Conservation (phyloP, 768 basidiomycete genomes). For the Boletus edulis region DNA sequence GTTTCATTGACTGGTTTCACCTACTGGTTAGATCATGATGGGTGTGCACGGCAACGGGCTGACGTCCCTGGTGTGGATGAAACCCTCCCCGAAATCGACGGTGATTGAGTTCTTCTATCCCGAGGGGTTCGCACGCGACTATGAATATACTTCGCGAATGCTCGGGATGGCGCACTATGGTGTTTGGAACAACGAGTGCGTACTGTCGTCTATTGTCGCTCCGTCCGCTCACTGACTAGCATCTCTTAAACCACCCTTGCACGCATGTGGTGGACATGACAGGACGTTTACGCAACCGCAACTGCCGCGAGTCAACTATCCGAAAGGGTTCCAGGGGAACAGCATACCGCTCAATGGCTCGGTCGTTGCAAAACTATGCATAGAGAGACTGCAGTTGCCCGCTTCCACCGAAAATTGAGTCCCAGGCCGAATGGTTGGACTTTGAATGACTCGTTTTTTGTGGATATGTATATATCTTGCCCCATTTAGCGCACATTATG, state of each 20-base stretch:
- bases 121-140: slow-evolving; percentile 82
- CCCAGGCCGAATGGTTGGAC: background rate
- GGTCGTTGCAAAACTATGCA: slow-evolving; percentile 58
- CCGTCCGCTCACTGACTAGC: background rate
- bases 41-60: slow-evolving; percentile 93
- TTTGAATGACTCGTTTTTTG: background rate
- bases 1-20: background rate
- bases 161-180: slow-evolving; percentile 83
- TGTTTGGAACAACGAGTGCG: slow-evolving; percentile 76
- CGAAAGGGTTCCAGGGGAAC: slow-evolving; percentile 88
- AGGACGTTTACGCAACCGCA: slow-evolving; percentile 49
- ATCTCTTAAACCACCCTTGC: too few species aligned
- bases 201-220: background rate
- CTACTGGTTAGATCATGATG: slow-evolving; percentile 77
- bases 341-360: slow-evolving; percentile 79
- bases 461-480: too few species aligned
- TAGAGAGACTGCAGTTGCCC: slow-evolving; percentile 44
- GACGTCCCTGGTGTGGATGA: slow-evolving; percentile 91
- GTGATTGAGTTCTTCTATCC: slow-evolving; percentile 93
- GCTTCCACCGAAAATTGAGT: background rate
- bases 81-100: slow-evolving; percentile 73
- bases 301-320: slow-evolving; percentile 66
- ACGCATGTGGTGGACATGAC: background rate
- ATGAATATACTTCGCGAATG: slow-evolving; percentile 77
- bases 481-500: too few species aligned